phyloP scores from a whole-genome alignment of 345 rosid genomes.

The Linum trigynum region DNA sequence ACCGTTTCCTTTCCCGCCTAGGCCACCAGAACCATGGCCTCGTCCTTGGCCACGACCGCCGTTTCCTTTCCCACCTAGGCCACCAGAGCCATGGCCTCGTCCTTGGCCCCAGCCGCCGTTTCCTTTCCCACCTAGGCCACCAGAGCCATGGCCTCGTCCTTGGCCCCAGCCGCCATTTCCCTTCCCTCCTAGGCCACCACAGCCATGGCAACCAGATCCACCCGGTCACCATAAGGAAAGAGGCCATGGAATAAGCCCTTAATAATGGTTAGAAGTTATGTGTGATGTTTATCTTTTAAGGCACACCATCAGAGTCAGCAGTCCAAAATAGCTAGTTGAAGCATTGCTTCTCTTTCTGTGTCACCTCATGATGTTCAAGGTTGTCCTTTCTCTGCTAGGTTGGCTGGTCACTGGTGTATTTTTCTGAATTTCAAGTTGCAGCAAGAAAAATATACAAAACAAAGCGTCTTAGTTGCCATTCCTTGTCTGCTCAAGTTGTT shows the following conservation, averaged over 20 bases:
- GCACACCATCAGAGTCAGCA: background rate
- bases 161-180: background rate
- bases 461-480: too few species aligned
- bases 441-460: too few species aligned
- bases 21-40: constrained; percentile 5
- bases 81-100: constrained; percentile 1
- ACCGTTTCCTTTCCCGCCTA: constrained; percentile 3
- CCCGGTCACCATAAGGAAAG: background rate
- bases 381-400: too few species aligned
- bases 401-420: too few species aligned
- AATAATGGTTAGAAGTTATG: background rate
- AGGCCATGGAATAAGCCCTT: background rate
- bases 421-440: too few species aligned
- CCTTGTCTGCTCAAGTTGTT: too few species aligned
- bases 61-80: constrained; percentile 3
- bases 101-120: constrained; percentile 8
- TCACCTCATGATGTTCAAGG: too few species aligned
- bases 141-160: constrained; percentile 9
- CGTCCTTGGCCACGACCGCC: constrained; percentile 8
- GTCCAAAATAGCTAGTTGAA: background rate
- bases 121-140: constrained; percentile 6
- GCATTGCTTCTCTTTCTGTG: too few species aligned
- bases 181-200: constrained; percentile 5
- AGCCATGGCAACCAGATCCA: constrained; percentile 11
- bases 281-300: background rate